Evolutionary conservation across 1,284 basidiomycete genomes (phyloP).

Genomic region (Pseudozyma sp.): DNA sequence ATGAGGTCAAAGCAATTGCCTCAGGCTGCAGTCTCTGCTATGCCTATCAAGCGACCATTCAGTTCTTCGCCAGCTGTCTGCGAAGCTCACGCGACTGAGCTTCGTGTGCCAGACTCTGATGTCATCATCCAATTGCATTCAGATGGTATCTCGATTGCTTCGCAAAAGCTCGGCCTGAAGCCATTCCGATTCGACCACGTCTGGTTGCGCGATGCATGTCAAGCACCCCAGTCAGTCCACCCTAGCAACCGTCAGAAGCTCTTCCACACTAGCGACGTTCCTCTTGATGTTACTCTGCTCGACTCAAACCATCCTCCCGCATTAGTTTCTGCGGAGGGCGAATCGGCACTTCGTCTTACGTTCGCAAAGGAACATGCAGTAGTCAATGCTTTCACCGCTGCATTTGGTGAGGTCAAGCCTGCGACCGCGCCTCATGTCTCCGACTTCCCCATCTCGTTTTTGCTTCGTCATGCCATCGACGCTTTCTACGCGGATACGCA

Average conservation of each 20-base stretch:
- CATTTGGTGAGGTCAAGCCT: slow-evolving; percentile 37
- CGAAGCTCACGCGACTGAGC: slow-evolving; percentile 2
- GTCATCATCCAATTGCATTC: slow-evolving; percentile 30
- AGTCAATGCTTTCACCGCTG: slow-evolving; percentile 57
- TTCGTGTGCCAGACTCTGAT: slow-evolving; percentile 33
- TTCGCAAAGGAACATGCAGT: slow-evolving; percentile 50
- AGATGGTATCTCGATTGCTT: slow-evolving; percentile 64
- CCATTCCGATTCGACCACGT: slow-evolving; percentile 61
- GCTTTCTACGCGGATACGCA: slow-evolving; percentile 66
- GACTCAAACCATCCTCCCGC: slow-evolving; percentile 66
- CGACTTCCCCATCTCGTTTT: slow-evolving; percentile 70
- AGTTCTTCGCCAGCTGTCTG: slow-evolving; percentile 8
- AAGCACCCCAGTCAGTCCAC: slow-evolving; percentile 76
- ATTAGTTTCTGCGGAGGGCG: slow-evolving; percentile 15
- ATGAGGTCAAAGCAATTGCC: neutral
- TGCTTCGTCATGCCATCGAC: slow-evolving; percentile 71
- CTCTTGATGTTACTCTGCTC: slow-evolving; percentile 71
- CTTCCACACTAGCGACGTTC: slow-evolving; percentile 74
- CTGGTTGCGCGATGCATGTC: slow-evolving; percentile 75
- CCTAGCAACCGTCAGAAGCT: slow-evolving; percentile 82
- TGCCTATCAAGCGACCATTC: neutral
- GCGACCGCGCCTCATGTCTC: slow-evolving; percentile 46
- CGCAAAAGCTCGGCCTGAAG: slow-evolving; percentile 49
- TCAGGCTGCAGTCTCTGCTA: neutral
- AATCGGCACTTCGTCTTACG: slow-evolving; percentile 40